phyloP scores from a whole-genome alignment of 495 filamentous ascomycete species.

The Pyronema domesticum region DNA sequence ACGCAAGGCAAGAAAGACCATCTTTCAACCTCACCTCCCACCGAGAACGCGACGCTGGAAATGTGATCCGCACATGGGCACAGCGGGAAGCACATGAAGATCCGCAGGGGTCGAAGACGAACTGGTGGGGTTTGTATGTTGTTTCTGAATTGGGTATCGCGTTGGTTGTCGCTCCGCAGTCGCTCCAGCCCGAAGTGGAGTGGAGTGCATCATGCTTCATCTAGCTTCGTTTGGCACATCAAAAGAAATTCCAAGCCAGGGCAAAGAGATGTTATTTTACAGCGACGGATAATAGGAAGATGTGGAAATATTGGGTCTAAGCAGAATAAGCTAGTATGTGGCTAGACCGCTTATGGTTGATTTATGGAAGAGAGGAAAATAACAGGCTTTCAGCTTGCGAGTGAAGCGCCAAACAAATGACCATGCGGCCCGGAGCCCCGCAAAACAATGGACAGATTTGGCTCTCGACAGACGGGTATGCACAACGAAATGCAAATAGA shows the following conservation, averaged over 20 bases:
- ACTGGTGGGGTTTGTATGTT: background rate
- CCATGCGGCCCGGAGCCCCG: background rate
- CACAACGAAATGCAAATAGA: background rate
- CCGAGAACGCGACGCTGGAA: background rate
- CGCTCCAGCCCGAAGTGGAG: background rate
- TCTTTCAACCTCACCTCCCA: background rate
- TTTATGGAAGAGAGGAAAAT: background rate
- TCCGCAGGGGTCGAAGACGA: background rate
- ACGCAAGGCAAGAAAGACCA: background rate
- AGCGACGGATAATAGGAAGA: too few species aligned
- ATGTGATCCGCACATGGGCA: background rate
- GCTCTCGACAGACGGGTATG: background rate
- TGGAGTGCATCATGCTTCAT: too few species aligned
- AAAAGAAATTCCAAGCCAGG: too few species aligned
- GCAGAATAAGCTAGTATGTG: background rate
- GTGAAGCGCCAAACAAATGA: background rate
- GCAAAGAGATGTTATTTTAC: too few species aligned
- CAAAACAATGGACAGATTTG: background rate
- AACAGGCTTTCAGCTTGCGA: background rate
- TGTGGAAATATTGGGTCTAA: background rate
- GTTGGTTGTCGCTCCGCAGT: background rate
- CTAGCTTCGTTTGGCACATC: too few species aligned
- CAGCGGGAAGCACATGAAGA: background rate
- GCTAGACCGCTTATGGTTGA: background rate
- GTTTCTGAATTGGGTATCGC: too few species aligned